Base-by-base conservation (phyloP, 345 rosid species). In the Noccaea caerulescens region DNA sequence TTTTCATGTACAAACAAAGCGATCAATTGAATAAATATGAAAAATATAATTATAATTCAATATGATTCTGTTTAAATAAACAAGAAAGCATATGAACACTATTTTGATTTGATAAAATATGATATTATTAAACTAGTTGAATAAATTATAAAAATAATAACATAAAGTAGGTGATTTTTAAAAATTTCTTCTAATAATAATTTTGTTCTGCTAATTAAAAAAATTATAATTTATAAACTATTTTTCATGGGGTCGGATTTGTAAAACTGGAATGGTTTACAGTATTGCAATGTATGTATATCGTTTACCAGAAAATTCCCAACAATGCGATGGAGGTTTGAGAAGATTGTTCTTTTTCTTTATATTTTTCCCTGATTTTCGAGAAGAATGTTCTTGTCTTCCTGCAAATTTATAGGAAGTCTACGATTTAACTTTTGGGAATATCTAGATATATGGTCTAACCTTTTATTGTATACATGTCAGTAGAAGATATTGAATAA, bases 361-460 rank as follows among this genome's bases (percentile, higher is more conserved):
- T 3, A 1, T 27, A 1, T 27, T 27, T 27, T 3, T 27, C 30
- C 30, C 30, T 27, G 30, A 27, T 27, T 27, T 27, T 27, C 30
- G 30, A 45, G 55, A 45, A 55, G 12, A 45, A 33, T 45, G 54
- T 44, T 44, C 64, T 33, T 33, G 14, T 34, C 46, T 56, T 34
- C 56, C 36, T 57, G 2, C 37, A 57, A 56, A 57, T 68, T 57
- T 68, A 68, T 68, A 68, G 52, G 72, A 34, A 56, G 44, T 45
- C 20, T 34, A 33, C 18, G 44, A 32, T 63, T 34, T 18, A 47
- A 34, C 33, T 18, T 63, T 18, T 33, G 10, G 6, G 6, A 37
- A 7, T 34, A 1, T 63, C 44, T 16, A 14, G 8, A 43, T 32
- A 41, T 39, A 20, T 52, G 32, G 6, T 30, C 6, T 62, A 36